Conservation (phyloP, 768 basidiomycete genomes). For the Naganishia kalamii region DNA sequence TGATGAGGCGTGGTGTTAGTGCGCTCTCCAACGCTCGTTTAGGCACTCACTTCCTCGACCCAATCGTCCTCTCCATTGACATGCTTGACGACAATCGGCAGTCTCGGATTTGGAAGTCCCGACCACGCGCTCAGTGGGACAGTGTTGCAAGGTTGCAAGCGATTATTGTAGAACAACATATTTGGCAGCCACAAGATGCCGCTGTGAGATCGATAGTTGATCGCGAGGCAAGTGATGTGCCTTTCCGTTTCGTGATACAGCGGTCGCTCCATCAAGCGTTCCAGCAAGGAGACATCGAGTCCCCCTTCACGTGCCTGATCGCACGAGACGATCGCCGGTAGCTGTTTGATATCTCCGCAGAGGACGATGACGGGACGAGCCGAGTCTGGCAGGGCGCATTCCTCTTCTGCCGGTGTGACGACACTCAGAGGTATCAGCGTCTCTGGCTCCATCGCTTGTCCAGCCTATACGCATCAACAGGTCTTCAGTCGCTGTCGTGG, state of each 20-base stretch:
- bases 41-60: slow-evolving; percentile 42
- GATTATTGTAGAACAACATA: slow-evolving; percentile 45
- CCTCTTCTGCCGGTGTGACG: slow-evolving; percentile 21
- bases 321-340: slow-evolving; percentile 43
- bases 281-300: slow-evolving; percentile 45
- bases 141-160: slow-evolving; percentile 37
- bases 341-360: slow-evolving; percentile 45
- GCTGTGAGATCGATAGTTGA: slow-evolving; percentile 46
- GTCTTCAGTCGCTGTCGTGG: not conserved
- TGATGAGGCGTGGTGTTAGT: not conserved
- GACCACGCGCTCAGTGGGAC: slow-evolving; percentile 29
- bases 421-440: slow-evolving; percentile 39
- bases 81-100: slow-evolving; percentile 43
- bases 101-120: slow-evolving; percentile 29
- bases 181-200: slow-evolving; percentile 46
- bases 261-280: slow-evolving; percentile 40
- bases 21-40: not conserved
- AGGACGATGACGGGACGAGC: slow-evolving; percentile 35
- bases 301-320: slow-evolving; percentile 34
- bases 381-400: not conserved
- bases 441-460: slow-evolving; percentile 47
- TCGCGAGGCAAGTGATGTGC: slow-evolving; percentile 20
- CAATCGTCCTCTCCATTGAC: slow-evolving; percentile 38
- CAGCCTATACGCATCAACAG: slow-evolving; percentile 32
- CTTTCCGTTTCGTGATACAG: slow-evolving; percentile 7